Evolutionary conservation across 2,329 filamentous ascomycete species (phyloP).

Genomic region (Neocucurbitaria cava): DNA sequence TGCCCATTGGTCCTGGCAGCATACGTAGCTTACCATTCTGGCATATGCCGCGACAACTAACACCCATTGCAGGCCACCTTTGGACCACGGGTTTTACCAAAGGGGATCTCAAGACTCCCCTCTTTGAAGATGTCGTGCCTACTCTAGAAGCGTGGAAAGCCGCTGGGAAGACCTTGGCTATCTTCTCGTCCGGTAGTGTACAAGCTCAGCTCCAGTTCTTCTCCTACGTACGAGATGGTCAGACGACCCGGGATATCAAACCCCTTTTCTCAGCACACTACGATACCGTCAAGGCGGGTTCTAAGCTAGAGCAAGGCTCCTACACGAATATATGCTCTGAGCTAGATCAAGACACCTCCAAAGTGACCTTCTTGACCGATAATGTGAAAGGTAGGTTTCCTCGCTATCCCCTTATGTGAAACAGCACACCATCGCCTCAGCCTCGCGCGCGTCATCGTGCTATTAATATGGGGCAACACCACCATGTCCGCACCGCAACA

Average conservation of each 20-base stretch:
- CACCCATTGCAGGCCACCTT: slow-evolving; percentile 62
- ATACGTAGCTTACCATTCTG: not conserved
- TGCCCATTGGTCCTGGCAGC: slow-evolving; percentile 7
- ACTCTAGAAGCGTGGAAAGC: slow-evolving; percentile 66
- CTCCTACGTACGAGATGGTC: slow-evolving; percentile 58
- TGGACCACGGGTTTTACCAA: slow-evolving; percentile 77
- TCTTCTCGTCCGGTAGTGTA: slow-evolving; percentile 84
- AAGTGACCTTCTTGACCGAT: slow-evolving; percentile 82
- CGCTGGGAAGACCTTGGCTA: slow-evolving; percentile 66
- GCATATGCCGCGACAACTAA: slow-evolving; percentile 27
- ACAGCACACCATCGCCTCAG: slow-evolving; percentile 12
- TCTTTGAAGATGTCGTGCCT: slow-evolving; percentile 77
- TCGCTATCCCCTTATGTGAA: slow-evolving; percentile 4
- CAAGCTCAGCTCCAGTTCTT: slow-evolving; percentile 83
- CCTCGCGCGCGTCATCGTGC: slow-evolving; percentile 9
- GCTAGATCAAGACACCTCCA: slow-evolving; percentile 52
- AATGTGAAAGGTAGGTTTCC: slow-evolving; percentile 65
- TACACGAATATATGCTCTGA: slow-evolving; percentile 69
- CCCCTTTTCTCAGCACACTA: slow-evolving; percentile 57
- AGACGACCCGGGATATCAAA: slow-evolving; percentile 51
- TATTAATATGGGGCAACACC: slow-evolving; percentile 20
- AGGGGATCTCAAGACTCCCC: slow-evolving; percentile 72
- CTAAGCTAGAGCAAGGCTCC: slow-evolving; percentile 71
- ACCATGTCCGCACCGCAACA: slow-evolving; percentile 2
- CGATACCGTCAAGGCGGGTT: slow-evolving; percentile 81